Conservation (phyloP, 1,284 basidiomycete species). For the Butyriboletus appendiculatus region DNA sequence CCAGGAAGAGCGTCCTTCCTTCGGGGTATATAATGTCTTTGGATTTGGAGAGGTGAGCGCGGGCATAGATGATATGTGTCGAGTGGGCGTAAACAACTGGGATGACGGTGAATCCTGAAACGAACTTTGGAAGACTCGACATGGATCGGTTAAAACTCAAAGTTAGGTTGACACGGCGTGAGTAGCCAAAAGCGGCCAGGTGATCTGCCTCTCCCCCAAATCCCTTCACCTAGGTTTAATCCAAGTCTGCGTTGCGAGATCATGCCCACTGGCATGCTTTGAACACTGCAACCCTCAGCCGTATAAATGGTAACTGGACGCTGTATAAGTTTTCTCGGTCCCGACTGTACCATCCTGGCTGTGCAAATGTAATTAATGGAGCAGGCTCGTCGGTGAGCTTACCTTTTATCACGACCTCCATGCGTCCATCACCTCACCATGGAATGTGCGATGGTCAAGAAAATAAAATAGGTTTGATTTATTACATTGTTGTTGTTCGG, state of each 20-base stretch:
- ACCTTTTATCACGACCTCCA: too few relatives aligned
- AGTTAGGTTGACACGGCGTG: too few relatives aligned
- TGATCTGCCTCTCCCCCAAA: too few relatives aligned
- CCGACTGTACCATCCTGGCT: background rate
- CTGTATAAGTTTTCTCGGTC: background rate
- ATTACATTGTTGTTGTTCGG: background rate
- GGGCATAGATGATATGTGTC: constrained; percentile 65
- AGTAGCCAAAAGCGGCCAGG: background rate
- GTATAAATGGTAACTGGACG: background rate
- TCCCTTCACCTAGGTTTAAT: background rate
- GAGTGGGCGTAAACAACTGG: constrained; percentile 55
- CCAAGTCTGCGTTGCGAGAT: background rate
- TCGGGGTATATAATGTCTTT: constrained; percentile 50
- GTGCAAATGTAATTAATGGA: too few relatives aligned
- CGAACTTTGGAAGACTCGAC: constrained; percentile 18
- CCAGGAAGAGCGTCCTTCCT: constrained; percentile 81
- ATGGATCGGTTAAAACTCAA: constrained; percentile 1
- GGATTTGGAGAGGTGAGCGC: constrained; percentile 51
- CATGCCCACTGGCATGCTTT: background rate
- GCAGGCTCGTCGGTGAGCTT: too few relatives aligned
- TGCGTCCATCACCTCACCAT: background rate
- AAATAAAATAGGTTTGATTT: background rate
- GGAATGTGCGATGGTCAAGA: background rate
- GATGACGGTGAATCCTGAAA: constrained; percentile 57
- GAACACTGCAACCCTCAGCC: background rate